These are phyloP conservation scores for Phytophthora pseudosyringae DNA, from an alignment of 352 stramenopile genomes.

Conservation along the genomic window DNA sequence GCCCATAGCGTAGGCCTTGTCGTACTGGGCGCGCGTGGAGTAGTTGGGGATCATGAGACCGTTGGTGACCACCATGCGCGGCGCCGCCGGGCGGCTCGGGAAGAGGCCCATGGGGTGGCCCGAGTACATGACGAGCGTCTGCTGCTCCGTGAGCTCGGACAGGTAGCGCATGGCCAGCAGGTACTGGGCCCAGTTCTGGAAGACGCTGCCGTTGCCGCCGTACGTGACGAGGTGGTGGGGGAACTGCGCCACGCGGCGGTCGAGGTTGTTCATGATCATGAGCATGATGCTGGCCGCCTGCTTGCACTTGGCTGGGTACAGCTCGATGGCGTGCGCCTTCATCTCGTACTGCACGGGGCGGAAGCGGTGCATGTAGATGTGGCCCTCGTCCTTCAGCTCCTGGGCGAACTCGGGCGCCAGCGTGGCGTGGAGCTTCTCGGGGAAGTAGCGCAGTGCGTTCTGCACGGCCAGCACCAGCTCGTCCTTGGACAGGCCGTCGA, in stretches of 20 bases:
- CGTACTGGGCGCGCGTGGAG: slow-evolving; percentile 84
- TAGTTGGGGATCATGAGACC: slow-evolving; percentile 93
- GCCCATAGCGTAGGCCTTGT: slow-evolving; percentile 89
- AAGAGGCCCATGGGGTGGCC: slow-evolving; percentile 90
- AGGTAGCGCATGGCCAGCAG: slow-evolving; percentile 89
- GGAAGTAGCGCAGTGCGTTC: slow-evolving; percentile 91
- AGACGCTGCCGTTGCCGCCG: slow-evolving; percentile 90
- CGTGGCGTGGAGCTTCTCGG: slow-evolving; percentile 60
- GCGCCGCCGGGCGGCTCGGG: slow-evolving; percentile 71
- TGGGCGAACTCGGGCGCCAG: slow-evolving; percentile 87
- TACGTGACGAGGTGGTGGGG: slow-evolving; percentile 90
- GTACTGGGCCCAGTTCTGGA: slow-evolving; percentile 92
- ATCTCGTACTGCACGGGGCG: slow-evolving; percentile 88
- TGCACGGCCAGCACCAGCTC: slow-evolving; percentile 81
- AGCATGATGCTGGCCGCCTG: slow-evolving; percentile 87
- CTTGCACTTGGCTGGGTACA: slow-evolving; percentile 76
- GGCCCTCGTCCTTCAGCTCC: slow-evolving; percentile 87
- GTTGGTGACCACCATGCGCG: slow-evolving; percentile 89
- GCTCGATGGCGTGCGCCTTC: slow-evolving; percentile 85
- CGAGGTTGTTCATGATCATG: slow-evolving; percentile 94
- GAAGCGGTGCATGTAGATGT: slow-evolving; percentile 93
- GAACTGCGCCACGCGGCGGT: slow-evolving; percentile 87
- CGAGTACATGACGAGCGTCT: slow-evolving; percentile 92
- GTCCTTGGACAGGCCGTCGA: slow-evolving; percentile 56
- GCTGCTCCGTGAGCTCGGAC: slow-evolving; percentile 86